Conservation (phyloP, 1,284 basidiomycete genomes). For the Amanita bisporigera region DNA sequence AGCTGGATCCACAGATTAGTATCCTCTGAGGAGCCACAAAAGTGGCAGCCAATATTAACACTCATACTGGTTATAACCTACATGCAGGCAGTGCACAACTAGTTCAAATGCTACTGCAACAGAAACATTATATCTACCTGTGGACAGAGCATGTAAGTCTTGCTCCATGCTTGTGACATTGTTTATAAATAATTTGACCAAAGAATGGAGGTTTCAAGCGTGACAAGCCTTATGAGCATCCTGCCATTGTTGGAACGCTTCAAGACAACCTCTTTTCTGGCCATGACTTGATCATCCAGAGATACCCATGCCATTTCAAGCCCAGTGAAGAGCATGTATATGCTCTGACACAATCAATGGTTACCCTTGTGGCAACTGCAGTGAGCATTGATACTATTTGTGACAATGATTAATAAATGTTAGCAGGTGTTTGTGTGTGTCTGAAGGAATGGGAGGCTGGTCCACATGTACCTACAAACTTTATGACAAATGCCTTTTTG, state of each 20-base stretch:
- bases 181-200: background rate
- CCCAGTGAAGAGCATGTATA: background rate
- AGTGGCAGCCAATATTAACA: background rate
- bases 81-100: background rate
- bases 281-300: background rate
- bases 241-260: background rate
- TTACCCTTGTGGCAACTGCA: background rate
- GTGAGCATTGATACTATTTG: background rate
- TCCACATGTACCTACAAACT: background rate
- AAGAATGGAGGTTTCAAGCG: background rate
- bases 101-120: background rate
- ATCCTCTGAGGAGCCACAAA: background rate
- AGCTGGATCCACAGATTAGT: background rate
- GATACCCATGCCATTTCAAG: background rate
- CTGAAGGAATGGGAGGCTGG: conserved; percentile 1
- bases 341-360: background rate
- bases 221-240: background rate
- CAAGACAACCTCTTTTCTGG: background rate
- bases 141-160: background rate
- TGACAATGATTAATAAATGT: background rate
- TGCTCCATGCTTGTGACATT: no score
- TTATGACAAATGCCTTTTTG: background rate
- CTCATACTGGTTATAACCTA: background rate
- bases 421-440: background rate
- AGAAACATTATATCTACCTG: background rate